Evolutionary conservation across 768 basidiomycete genomes (phyloP).

Genomic region (Mycena haematopus): DNA sequence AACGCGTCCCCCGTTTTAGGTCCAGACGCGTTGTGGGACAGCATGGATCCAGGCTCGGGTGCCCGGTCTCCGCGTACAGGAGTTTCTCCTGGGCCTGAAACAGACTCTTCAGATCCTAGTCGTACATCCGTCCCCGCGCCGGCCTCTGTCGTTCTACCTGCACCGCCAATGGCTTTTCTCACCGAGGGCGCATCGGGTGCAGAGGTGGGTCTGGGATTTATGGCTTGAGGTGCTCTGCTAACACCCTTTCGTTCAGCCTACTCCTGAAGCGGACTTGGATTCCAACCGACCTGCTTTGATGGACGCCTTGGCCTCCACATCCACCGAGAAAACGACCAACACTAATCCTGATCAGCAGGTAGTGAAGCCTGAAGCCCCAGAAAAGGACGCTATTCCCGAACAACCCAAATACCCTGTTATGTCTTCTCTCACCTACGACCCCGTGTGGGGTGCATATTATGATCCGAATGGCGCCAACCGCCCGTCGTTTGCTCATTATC

Average conservation of each 20-base stretch:
- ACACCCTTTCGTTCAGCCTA: background rate
- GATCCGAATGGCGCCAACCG: constrained; percentile 9
- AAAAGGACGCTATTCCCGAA: constrained; percentile 11
- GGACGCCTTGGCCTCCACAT: background rate
- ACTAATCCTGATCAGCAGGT: background rate
- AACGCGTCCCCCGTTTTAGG: background rate
- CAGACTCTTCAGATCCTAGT: background rate
- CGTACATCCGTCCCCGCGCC: background rate
- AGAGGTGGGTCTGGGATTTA: constrained; percentile 9
- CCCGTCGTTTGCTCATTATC: background rate
- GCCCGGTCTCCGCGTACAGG: constrained; percentile 2
- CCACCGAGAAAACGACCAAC: background rate
- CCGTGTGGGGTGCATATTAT: constrained; percentile 17
- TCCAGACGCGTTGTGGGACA: constrained; percentile 24
- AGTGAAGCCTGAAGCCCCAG: background rate
- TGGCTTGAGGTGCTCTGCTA: background rate
- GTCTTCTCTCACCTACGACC: constrained; percentile 21
- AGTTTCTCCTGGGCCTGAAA: background rate
- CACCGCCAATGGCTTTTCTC: constrained; percentile 20
- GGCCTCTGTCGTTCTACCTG: background rate
- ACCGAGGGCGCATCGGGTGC: background rate
- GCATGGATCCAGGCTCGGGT: constrained; percentile 27
- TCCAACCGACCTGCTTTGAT: background rate
- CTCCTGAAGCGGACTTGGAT: background rate
- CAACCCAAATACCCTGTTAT: constrained; percentile 13